Percentiles rank a stretch among this genome's conserved stretches.
phyloP scores from a whole-genome alignment of 306 rosid species.

The Comarum palustre region DNA sequence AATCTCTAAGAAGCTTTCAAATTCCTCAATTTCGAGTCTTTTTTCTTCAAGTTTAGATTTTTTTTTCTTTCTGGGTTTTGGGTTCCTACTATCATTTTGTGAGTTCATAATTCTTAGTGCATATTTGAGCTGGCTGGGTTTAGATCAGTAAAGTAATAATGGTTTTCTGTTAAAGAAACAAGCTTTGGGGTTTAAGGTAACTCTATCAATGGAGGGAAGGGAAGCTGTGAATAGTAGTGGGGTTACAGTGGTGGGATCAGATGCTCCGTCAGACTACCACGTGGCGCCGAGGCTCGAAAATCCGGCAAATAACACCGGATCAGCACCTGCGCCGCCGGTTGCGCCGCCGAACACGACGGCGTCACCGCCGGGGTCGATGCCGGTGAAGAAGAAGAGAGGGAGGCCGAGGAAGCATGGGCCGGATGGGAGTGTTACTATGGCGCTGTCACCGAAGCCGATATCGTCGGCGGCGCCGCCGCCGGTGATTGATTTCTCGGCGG shows the following conservation, averaged over 20 bases:
- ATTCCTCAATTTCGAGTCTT: background rate
- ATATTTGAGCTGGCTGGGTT: constrained; percentile 18
- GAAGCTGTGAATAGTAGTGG: constrained; percentile 69
- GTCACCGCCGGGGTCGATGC: constrained; percentile 29
- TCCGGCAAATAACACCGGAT: constrained; percentile 51
- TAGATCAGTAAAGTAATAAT: constrained; percentile 29
- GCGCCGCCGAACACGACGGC: constrained; percentile 20
- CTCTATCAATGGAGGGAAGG: constrained; percentile 67
- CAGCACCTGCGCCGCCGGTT: constrained; percentile 29
- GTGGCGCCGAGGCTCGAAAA: constrained; percentile 81
- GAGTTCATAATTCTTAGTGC: constrained; percentile 9
- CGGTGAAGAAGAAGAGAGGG: constrained; percentile 88
- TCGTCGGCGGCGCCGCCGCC: constrained; percentile 88
- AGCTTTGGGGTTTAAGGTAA: constrained; percentile 33
- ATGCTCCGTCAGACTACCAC: constrained; percentile 91
- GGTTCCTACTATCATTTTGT: constrained; percentile 6
- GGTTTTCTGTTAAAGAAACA: constrained; percentile 41
- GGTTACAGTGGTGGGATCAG: constrained; percentile 97
- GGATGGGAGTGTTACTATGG: constrained; percentile 69
- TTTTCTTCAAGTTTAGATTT: background rate
- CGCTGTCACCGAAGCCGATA: constrained; percentile 88
- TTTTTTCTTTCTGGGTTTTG: constrained; percentile 18
- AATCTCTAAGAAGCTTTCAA: constrained; percentile 14
- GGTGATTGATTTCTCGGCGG: constrained; percentile 88
- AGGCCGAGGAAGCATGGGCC: constrained; percentile 93